Conservation (phyloP, 2,329 filamentous ascomycete species). For the Didymella pinodella region DNA sequence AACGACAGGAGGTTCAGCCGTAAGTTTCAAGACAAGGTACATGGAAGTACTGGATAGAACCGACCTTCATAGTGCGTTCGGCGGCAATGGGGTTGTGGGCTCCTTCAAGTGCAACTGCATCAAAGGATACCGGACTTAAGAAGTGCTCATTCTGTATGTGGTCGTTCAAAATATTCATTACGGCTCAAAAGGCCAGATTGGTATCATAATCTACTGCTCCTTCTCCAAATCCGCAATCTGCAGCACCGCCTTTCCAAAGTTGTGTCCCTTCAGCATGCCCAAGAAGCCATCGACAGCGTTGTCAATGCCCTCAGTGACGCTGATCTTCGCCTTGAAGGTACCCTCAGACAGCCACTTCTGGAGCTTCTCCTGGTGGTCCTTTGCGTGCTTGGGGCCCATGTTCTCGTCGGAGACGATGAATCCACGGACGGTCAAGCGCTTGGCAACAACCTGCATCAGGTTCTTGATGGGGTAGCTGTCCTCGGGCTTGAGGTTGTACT, state of each 20-base stretch:
- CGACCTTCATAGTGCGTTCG: no score
- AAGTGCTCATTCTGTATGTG: neutral
- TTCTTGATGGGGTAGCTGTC: conserved; percentile 73
- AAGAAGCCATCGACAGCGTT: conserved; percentile 76
- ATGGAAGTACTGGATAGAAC: no score
- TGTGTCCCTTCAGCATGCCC: conserved; percentile 77
- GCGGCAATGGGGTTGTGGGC: no score
- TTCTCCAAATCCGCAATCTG: conserved; percentile 62
- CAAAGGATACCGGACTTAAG: no score
- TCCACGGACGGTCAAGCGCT: conserved; percentile 74
- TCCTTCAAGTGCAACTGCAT: no score
- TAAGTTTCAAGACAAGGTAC: no score
- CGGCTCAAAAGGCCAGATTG: conserved; percentile 11
- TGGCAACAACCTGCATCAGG: conserved; percentile 69
- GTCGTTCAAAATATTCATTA: conserved; percentile 4
- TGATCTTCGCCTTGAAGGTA: conserved; percentile 73
- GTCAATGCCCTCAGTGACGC: conserved; percentile 78
- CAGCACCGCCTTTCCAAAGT: conserved; percentile 86
- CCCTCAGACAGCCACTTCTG: conserved; percentile 79
- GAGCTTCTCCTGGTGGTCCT: conserved; percentile 79
- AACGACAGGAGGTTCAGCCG: no score
- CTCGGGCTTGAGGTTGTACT: conserved; percentile 71
- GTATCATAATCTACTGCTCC: conserved; percentile 33
- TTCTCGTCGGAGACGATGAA: conserved; percentile 75
- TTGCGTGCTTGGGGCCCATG: conserved; percentile 70